Base-by-base conservation (phyloP, 495 filamentous ascomycete species). In the Peziza echinospora region DNA sequence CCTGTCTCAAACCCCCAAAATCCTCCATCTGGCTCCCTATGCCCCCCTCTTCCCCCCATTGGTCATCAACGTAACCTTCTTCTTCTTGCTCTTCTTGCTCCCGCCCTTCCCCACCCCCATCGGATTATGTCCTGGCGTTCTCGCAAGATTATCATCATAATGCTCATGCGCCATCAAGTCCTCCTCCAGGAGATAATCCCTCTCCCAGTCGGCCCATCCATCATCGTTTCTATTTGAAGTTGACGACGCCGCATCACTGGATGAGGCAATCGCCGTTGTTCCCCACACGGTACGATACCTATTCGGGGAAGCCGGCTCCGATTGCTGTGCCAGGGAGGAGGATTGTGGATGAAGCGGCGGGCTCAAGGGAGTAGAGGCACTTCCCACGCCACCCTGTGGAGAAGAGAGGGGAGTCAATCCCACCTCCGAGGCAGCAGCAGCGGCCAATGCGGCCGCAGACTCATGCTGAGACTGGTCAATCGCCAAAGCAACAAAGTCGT, bases 1-100 rank as follows among this genome's bases (percentile, higher is more conserved):
- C n/a, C n/a, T n/a, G n/a, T n/a, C n/a, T n/a, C n/a, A n/a, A n/a
- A n/a, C n/a, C n/a, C n/a, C n/a, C n/a, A n/a, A n/a, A n/a, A n/a
- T n/a, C n/a, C n/a, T n/a, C n/a, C n/a, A n/a, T n/a, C n/a, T n/a
- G n/a, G n/a, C n/a, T n/a, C n/a, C n/a, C 26, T 34, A 59, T 11
- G 56, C 56, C 1, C 57, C 57, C 13, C 57, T 51, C 48, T 54
- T 60, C 19, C 57, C 57, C 5, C 56, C 57, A 49, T 60, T 60
- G 16, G 56, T 60, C 57, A 60, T 60, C 39, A 60, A 30, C 4
- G 54, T 57, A 28, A 58, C 56, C 51, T 50, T 54, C 51, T 55
- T 55, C 41, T 53, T 56, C 42, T 57, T 57, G 24, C 43, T 47
- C 46, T 56, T 56, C 51, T 54, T 57, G 25, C 51, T 50, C 45